Conservation (phyloP, 2,329 filamentous ascomycete species). For the Exophiala spinifera region DNA sequence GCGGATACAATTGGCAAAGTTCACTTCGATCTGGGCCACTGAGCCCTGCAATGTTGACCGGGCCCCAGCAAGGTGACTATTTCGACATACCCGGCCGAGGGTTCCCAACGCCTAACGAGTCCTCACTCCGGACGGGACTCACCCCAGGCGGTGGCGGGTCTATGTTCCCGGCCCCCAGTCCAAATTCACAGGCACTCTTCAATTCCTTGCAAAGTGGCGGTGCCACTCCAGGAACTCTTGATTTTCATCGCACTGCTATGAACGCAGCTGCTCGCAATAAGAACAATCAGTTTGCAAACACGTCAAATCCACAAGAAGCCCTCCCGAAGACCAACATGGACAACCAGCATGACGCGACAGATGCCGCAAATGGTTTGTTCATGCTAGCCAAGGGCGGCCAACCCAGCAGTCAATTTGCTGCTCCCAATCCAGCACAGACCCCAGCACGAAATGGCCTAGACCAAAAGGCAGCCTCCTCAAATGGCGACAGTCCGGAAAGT, state of each 20-base stretch:
- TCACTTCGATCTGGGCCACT: constrained; percentile 88
- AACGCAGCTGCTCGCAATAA: constrained; percentile 69
- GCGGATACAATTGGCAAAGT: constrained; percentile 68
- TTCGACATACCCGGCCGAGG: constrained; percentile 80
- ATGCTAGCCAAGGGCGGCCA: constrained; percentile 72
- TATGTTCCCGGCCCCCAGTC: constrained; percentile 92
- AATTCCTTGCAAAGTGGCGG: constrained; percentile 74
- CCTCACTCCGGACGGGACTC: constrained; percentile 81
- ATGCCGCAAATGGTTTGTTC: constrained; percentile 90
- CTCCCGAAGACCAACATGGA: constrained; percentile 41
- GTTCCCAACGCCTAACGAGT: constrained; percentile 95
- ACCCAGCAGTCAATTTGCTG: constrained; percentile 53
- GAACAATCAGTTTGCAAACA: constrained; percentile 46
- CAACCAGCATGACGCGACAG: constrained; percentile 83
- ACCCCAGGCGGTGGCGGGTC: constrained; percentile 93
- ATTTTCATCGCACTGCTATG: constrained; percentile 92
- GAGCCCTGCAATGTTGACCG: constrained; percentile 95
- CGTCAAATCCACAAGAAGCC: constrained; percentile 43
- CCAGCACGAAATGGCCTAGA: constrained; percentile 32
- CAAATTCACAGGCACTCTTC: constrained; percentile 79
- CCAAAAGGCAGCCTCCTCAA: constrained; percentile 45
- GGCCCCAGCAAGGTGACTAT: constrained; percentile 73
- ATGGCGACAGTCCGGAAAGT: constrained; percentile 67
- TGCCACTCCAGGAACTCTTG: constrained; percentile 83
- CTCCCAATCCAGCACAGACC: constrained; percentile 46